These are phyloP conservation scores for Termitomyces bulborhizus DNA, from an alignment of 768 basidiomycete genomes.

Conservation along the genomic window DNA sequence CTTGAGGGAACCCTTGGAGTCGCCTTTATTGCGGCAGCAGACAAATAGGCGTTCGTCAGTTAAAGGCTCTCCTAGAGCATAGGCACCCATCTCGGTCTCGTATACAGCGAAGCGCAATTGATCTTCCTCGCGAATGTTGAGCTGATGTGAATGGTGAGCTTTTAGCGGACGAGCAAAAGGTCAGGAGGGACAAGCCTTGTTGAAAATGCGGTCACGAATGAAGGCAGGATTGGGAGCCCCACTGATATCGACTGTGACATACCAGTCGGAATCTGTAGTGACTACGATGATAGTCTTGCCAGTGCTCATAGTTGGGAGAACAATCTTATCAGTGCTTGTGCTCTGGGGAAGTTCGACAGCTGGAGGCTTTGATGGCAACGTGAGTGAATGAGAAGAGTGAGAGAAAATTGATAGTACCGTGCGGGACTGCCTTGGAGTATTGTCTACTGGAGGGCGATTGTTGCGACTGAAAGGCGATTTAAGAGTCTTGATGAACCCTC, in stretches of 20 bases:
- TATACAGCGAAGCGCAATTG: slow-evolving; percentile 73
- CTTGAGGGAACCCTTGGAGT: slow-evolving; percentile 76
- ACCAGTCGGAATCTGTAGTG: slow-evolving; percentile 72
- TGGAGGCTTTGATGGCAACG: slow-evolving; percentile 27
- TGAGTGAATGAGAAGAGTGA: slow-evolving; percentile 18
- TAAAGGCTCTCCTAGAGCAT: slow-evolving; percentile 68
- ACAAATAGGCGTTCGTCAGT: slow-evolving; percentile 64
- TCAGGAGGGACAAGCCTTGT: slow-evolving; percentile 46
- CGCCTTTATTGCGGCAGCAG: slow-evolving; percentile 67
- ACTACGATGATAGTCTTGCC: slow-evolving; percentile 55
- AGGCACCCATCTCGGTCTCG: slow-evolving; percentile 81
- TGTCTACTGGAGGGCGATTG: slow-evolving; percentile 14
- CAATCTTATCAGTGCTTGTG: too few relatives aligned
- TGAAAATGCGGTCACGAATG: slow-evolving; percentile 77
- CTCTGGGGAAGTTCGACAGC: slow-evolving; percentile 9
- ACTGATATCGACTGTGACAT: slow-evolving; percentile 66
- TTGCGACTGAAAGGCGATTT: slow-evolving; percentile 26
- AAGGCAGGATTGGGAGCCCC: slow-evolving; percentile 57
- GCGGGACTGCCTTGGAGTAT: slow-evolving; percentile 22
- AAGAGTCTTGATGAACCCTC: slow-evolving; percentile 24
- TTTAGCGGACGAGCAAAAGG: slow-evolving; percentile 3
- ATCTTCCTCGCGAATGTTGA: slow-evolving; percentile 75
- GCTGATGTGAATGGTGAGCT: slow-evolving; percentile 30
- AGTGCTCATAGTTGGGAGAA: slow-evolving; percentile 4
- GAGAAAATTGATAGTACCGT: slow-evolving; percentile 24